Base-by-base conservation (phyloP, 495 filamentous ascomycete genomes). In the Ramalina peruviana region DNA sequence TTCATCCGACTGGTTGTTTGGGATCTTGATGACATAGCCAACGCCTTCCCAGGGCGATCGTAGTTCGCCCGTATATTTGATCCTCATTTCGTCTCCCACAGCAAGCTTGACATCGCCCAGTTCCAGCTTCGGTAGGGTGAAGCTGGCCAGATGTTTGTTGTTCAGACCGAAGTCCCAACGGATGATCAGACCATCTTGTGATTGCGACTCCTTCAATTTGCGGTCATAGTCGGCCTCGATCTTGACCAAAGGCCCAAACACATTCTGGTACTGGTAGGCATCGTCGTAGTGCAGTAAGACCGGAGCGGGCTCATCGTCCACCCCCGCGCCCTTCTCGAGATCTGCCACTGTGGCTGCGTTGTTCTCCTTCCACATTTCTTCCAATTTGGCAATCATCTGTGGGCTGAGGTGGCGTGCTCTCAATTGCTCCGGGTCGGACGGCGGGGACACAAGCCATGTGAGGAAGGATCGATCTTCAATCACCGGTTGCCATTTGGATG, bases 221-320 rank as follows among this genome's bases (percentile, higher is more conserved):
- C 90, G 86, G 64, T 99, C 92, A 60, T 99, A 99, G 65, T 99
- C 92, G n/a, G 92, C 94, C 63, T 99, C 92, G 62, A 99, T 97
- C 67, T 99, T 99, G 52, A 99, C 92, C 4, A 99, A 75, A 1
- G 92, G 92, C 0, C 92, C 92, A 60, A 99, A 99, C 20, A 97
- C 90, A 57, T 99, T 99, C 65, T 99, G 92, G 58, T 99, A 99
- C 54, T 99, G 92, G 64, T 86, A 99, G 1, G 92, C 88, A 66
- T 97, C 93, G 49, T 97, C 92, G 57, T 99, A 99, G 46, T 88
- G 88, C 20, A 97, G 72, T 9, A 96, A 74, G 27, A 99, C 92
- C 15, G 88, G 87, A 6, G 87, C 84, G 26, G 93, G 93, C 41
- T 96, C 92, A 58, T 99, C 93, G 61, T 97, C 93, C 16, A 92